Conservation (phyloP, 2,329 filamentous ascomycete genomes). For the Kalmusia sp. region DNA sequence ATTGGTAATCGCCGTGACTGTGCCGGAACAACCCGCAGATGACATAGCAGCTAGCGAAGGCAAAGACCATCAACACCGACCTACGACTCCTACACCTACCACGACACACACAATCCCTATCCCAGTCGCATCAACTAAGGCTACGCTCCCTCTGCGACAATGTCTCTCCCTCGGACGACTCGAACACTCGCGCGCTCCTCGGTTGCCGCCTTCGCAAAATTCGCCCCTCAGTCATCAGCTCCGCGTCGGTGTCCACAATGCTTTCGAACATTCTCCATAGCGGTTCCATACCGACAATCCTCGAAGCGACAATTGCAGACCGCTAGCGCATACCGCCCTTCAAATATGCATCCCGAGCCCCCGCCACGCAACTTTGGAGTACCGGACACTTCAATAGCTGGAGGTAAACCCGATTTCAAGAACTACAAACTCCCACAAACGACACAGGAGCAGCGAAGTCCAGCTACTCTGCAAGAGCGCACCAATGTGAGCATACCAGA, state of each 20-base stretch:
- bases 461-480: slow-evolving; percentile 29
- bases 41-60: slow-evolving; percentile 32
- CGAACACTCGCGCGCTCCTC: slow-evolving; percentile 32
- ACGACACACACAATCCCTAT: background rate
- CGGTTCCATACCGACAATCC: slow-evolving; percentile 41
- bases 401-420: slow-evolving; percentile 56
- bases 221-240: slow-evolving; percentile 32
- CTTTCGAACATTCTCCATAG: slow-evolving; percentile 54
- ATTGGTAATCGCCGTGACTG: slow-evolving; percentile 25
- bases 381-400: slow-evolving; percentile 68
- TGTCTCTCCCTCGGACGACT: slow-evolving; percentile 41
- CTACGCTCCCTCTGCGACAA: slow-evolving; percentile 19
- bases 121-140: slow-evolving; percentile 2
- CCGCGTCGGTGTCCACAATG: slow-evolving; percentile 52
- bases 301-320: slow-evolving; percentile 63
- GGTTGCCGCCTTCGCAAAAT: slow-evolving; percentile 28
- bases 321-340: slow-evolving; percentile 68
- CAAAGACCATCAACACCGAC: slow-evolving; percentile 23
- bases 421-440: slow-evolving; percentile 55
- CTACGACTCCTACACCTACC: slow-evolving; percentile 13
- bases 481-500: slow-evolving; percentile 63
- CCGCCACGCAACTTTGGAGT: slow-evolving; percentile 65
- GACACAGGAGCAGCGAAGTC: slow-evolving; percentile 30
- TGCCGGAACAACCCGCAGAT: slow-evolving; percentile 29
- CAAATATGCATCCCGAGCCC: slow-evolving; percentile 62